Evolutionary conservation across 1,139 yeast genomes (phyloP), one percentile per base, ranked within the genome.

Genomic region (Geotrichum bryndzae): DNA sequence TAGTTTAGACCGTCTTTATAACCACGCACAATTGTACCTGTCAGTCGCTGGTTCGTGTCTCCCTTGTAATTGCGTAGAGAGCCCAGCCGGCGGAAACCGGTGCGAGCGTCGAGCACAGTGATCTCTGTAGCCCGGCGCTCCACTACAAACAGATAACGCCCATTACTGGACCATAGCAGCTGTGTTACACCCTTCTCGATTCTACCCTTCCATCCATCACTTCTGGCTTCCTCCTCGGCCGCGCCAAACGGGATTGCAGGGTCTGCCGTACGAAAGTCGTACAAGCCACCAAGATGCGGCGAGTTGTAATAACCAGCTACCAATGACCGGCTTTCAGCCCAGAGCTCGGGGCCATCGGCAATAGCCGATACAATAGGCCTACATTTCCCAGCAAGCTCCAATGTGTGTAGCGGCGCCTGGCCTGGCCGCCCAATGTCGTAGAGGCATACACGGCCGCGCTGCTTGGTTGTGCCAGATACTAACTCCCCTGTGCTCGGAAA

Each of bases 51-150:
- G 45, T 68, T 68, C 1, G 66, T 62, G 25, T 56, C 48, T 1
- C 66, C 70, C 2, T 61, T 45, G 60, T 66, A 68, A 0, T 64
- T 63, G 1, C 55, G 23, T 13, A 59, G 18, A 58, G 59, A 27
- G 5, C 67, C 68, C 2, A 71, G 65, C 48, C 63, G 66, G 23
- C 65, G 35, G 18, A 74, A 59, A 13, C 66, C 69, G 75, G 73
- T 72, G 27, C 78, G 64, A 1, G 69, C 29, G 56, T 75, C 78
- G 7, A 75, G 61, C 0, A 73, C 66, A 5, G 64, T 59, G 15
- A 75, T 70, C 4, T 53, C 58, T 3, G 64, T 52, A 1, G 69
- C 61, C 31, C 71, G 68, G 54, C 78, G 64, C 23, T 70, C 62
- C 0, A 73, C 55, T 2, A 68, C 68, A 54, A 65, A 71, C 1